Evolutionary conservation across 306 rosid genomes (phyloP).

Genomic region (Cicer pinnatifidum): DNA sequence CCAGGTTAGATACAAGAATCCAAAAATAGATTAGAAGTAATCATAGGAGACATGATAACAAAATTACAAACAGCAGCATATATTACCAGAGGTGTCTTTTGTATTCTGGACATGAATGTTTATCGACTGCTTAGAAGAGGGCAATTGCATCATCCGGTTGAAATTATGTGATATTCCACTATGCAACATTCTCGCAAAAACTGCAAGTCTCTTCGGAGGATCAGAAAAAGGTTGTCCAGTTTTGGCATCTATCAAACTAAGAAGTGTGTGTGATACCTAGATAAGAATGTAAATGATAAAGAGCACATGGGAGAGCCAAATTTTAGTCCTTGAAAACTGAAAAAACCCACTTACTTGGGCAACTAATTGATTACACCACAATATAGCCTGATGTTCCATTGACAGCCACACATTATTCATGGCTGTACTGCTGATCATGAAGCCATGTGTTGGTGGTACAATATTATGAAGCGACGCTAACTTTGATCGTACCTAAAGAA

Average conservation of each 20-base stretch:
- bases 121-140: slow-evolving; percentile 52
- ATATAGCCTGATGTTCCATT: slow-evolving; percentile 97
- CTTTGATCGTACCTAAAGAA: slow-evolving; percentile 74
- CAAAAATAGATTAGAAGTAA: slow-evolving; percentile 30
- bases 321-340: slow-evolving; percentile 30
- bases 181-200: slow-evolving; percentile 82
- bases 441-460: slow-evolving; percentile 97
- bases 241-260: slow-evolving; percentile 78
- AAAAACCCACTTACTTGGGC: slow-evolving; percentile 69
- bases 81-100: slow-evolving; percentile 68
- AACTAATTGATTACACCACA: slow-evolving; percentile 97
- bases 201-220: slow-evolving; percentile 62
- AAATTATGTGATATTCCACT: slow-evolving; percentile 82
- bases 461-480: slow-evolving; percentile 86
- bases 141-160: slow-evolving; percentile 60
- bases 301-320: slow-evolving; percentile 35
- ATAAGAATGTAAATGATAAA: slow-evolving; percentile 52
- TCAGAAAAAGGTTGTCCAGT: slow-evolving; percentile 78
- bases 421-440: slow-evolving; percentile 92
- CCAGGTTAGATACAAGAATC: slow-evolving; percentile 36
- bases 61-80: slow-evolving; percentile 34
- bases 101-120: slow-evolving; percentile 52
- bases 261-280: slow-evolving; percentile 93
- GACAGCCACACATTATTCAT: slow-evolving; percentile 98
- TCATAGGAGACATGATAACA: slow-evolving; percentile 20